A percentile compares a stretch with the other conserved stretches of the same genome.
Evolutionary conservation across 148 eudicot species (phyloP).

Genomic region (Nyssa sinensis): DNA sequence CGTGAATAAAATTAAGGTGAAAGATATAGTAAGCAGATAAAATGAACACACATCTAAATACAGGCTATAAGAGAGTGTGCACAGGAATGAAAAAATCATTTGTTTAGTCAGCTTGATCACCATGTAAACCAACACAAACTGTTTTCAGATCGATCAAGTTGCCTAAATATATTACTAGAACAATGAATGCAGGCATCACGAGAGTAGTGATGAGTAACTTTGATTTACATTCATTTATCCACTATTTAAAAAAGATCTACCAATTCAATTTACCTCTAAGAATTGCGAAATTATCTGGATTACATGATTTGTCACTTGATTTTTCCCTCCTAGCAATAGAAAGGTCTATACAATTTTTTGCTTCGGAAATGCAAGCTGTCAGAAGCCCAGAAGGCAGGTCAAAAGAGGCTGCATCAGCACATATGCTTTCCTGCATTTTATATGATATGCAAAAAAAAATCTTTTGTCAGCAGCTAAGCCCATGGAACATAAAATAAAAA

Average conservation of each 20-base stretch:
- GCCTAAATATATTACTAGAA: background rate
- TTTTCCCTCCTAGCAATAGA: conserved; percentile 71
- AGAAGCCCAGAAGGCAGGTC: conserved; percentile 73
- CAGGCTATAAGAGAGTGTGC: no score
- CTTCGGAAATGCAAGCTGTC: conserved; percentile 91
- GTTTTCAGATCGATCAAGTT: background rate
- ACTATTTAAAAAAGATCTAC: background rate
- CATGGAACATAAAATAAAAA: background rate
- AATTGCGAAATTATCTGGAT: conserved; percentile 92
- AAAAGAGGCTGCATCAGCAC: conserved; percentile 97
- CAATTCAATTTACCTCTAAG: conserved; percentile 71
- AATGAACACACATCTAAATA: conserved; percentile 10
- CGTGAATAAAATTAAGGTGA: background rate
- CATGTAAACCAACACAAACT: conserved; percentile 2
- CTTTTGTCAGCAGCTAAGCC: background rate
- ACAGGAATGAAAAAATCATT: background rate
- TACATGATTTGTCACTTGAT: conserved; percentile 64
- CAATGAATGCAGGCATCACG: background rate
- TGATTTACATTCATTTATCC: background rate
- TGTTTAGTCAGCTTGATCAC: background rate
- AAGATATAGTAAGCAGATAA: conserved; percentile 6
- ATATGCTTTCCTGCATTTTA: conserved; percentile 73
- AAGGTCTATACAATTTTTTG: conserved; percentile 78
- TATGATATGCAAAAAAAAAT: background rate
- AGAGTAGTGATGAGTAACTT: background rate